Evolutionary conservation across 2,329 filamentous ascomycete genomes (phyloP).

Genomic region (Clonostachys rhizophaga): DNA sequence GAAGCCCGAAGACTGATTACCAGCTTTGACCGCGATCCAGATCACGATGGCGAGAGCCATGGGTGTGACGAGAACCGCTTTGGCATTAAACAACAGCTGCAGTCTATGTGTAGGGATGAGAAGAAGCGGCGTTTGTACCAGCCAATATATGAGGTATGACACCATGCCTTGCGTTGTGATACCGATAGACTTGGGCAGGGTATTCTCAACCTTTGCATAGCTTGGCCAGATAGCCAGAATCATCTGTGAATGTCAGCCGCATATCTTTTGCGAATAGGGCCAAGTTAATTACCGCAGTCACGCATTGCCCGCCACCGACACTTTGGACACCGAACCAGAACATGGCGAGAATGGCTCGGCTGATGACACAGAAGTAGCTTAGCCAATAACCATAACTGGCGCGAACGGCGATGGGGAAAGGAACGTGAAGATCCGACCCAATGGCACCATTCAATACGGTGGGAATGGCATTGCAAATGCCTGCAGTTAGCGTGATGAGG

Average conservation of each 20-base stretch:
- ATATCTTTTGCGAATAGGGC: too few relatives aligned
- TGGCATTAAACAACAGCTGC: conserved; percentile 24
- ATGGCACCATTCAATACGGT: conserved; percentile 32
- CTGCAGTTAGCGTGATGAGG: conserved; percentile 40
- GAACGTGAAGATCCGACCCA: conserved; percentile 21
- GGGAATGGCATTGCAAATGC: conserved; percentile 49
- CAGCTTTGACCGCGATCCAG: conserved; percentile 15
- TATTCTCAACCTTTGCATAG: conserved; percentile 16
- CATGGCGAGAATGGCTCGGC: conserved; percentile 37
- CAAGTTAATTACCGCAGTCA: conserved; percentile 16
- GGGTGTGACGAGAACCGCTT: conserved; percentile 15
- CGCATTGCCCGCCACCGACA: conserved; percentile 53
- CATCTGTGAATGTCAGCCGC: conserved; percentile 1
- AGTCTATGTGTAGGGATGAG: conserved; percentile 29
- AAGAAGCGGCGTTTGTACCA: conserved; percentile 34
- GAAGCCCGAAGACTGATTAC: neutral
- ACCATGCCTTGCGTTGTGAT: conserved; percentile 26
- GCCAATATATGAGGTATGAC: conserved; percentile 41
- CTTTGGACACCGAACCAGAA: conserved; percentile 63
- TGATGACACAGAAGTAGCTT: conserved; percentile 22
- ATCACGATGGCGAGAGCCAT: conserved; percentile 16
- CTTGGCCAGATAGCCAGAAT: conserved; percentile 34
- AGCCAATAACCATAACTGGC: conserved; percentile 27
- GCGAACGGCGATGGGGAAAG: conserved; percentile 23
- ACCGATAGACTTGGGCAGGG: conserved; percentile 1